Evolutionary conservation across 106 monocot species (phyloP).

Genomic region (Allium sativum): DNA sequence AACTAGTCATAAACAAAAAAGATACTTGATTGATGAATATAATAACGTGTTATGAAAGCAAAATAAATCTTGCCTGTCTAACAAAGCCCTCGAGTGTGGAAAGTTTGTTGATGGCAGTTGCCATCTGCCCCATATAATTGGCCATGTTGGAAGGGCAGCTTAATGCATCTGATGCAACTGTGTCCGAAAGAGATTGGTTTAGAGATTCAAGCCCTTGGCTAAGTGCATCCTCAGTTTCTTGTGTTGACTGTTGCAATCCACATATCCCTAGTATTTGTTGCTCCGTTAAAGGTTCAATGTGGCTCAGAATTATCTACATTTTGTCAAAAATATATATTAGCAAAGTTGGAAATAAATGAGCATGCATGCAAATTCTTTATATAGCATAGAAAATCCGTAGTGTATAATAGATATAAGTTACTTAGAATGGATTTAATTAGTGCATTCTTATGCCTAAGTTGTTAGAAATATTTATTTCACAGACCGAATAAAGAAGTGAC

Average conservation of each 20-base stretch:
- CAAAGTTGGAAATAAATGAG: background rate
- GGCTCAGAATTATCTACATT: constrained; percentile 17
- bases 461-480: too few species aligned
- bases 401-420: too few species aligned
- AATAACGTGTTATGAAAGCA: too few species aligned
- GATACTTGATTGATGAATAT: too few species aligned
- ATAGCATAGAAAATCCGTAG: too few species aligned
- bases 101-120: constrained; percentile 83
- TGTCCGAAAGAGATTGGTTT: constrained; percentile 67
- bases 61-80: constrained; percentile 42
- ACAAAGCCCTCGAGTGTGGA: constrained; percentile 74
- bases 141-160: constrained; percentile 80
- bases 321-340: background rate
- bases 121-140: constrained; percentile 98
- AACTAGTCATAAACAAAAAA: too few species aligned
- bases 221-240: constrained; percentile 91
- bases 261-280: constrained; percentile 80
- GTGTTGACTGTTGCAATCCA: constrained; percentile 61
- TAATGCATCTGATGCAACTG: constrained; percentile 61
- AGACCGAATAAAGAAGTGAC: too few species aligned
- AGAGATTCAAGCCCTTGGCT: constrained; percentile 86
- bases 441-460: too few species aligned
- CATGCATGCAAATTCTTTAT: too few species aligned
- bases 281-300: constrained; percentile 81
- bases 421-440: too few species aligned